phyloP scores from a whole-genome alignment of 2,329 filamentous ascomycete genomes.

The Endoconidiophora laricicola region DNA sequence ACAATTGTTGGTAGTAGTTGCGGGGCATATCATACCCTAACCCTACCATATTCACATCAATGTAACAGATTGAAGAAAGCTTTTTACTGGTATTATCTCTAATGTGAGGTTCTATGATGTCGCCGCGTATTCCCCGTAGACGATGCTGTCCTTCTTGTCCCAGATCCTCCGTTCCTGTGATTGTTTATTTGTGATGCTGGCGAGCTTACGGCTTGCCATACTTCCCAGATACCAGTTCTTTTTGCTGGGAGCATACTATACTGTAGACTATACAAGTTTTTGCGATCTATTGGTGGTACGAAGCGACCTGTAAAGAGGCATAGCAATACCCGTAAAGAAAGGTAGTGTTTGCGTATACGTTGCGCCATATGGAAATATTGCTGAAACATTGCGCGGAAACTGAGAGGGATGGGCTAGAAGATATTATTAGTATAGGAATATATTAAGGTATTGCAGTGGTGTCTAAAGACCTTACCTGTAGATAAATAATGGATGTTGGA shows the following conservation, averaged over 20 bases:
- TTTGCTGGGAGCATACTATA: slow-evolving; percentile 91
- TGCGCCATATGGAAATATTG: slow-evolving; percentile 92
- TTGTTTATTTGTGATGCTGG: slow-evolving; percentile 23
- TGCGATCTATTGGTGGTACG: slow-evolving; percentile 85
- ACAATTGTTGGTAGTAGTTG: too few species aligned
- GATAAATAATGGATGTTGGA: slow-evolving; percentile 65
- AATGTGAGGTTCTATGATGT: slow-evolving; percentile 3
- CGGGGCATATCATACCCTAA: too few species aligned
- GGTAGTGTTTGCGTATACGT: slow-evolving; percentile 86
- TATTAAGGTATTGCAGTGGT: neutral
- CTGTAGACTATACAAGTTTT: slow-evolving; percentile 87
- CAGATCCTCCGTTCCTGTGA: slow-evolving; percentile 17
- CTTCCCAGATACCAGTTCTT: slow-evolving; percentile 63
- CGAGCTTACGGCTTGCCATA: slow-evolving; percentile 59
- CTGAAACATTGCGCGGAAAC: slow-evolving; percentile 86
- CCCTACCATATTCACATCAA: too few species aligned
- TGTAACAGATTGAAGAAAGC: too few species aligned
- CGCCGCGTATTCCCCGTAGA: neutral
- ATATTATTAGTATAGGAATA: slow-evolving; percentile 2
- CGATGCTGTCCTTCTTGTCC: slow-evolving; percentile 14
- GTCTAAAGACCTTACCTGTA: slow-evolving; percentile 44
- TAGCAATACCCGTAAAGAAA: slow-evolving; percentile 73
- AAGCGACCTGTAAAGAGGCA: slow-evolving; percentile 82
- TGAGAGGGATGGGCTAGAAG: slow-evolving; percentile 64
- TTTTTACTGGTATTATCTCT: too few species aligned